Evolutionary conservation across 1,284 basidiomycete genomes (phyloP), one percentile per base, ranked within the genome.

Genomic region (Fistulina hepatica): DNA sequence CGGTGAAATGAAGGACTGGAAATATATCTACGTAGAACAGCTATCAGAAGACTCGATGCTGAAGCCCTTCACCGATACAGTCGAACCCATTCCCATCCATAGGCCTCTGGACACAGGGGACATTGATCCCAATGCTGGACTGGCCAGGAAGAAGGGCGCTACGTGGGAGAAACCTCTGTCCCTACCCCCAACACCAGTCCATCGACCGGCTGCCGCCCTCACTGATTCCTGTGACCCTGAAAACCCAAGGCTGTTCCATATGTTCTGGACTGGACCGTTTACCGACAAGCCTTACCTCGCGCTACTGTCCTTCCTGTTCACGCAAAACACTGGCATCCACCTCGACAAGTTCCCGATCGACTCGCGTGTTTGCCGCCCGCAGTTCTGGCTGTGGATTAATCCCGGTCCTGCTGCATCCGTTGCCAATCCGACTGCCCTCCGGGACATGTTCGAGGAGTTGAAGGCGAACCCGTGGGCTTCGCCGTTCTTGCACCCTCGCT

Each of bases 371-470:
- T 89, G 84, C 52, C 65, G 77, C 34, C 79, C 84, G 1, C 73
- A 84, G 47, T 77, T 91, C 48, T 90, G 85, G 85, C 61, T 90
- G 42, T 91, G 88, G 88, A 85, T 91, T 55, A 90, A 88, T 48
- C 84, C 60, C 56, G 84, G 84, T 50, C 80, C 59, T 46, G 82
- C 61, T 52, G 71, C 73, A 1, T 67, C 76, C 4, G 67, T 85
- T 2, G 81, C 80, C 2, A 85, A 85, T 48, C 73, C 75, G 16
- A 82, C 81, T 2, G 61, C 71, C 41, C 58, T 71, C 40, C 59
- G 58, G 12, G 76, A 84, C 62, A 58, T 85, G 82, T 73, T 64
- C 61, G 55, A 75, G 13, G 63, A 71, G 42, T 68, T 91, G 28
- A 73, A 73, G 43, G 64, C 68, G 6, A 91, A 82, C 53, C 81